phyloP scores from a whole-genome alignment of 179 eudicot species.

The Dionaea muscipula region DNA sequence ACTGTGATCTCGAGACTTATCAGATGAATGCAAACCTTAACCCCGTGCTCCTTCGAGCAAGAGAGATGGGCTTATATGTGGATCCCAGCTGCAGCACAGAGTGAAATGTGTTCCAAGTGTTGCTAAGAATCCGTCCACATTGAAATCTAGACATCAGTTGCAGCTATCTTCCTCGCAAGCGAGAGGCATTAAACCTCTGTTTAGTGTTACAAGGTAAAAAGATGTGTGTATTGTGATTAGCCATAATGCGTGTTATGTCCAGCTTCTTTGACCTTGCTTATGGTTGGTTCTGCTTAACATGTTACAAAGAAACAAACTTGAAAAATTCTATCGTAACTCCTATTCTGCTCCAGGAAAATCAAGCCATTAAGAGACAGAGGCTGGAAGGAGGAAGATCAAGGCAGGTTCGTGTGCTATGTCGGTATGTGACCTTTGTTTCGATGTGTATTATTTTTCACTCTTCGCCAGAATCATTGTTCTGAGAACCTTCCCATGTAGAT shows the following conservation, averaged over 20 bases:
- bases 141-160: conserved; percentile 36
- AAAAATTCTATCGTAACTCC: conserved; percentile 44
- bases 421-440: neutral
- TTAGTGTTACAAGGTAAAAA: conserved; percentile 39
- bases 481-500: conserved; percentile 31
- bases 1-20: neutral
- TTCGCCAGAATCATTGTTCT: too few relatives aligned
- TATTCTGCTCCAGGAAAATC: conserved; percentile 74
- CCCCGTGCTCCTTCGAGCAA: conserved; percentile 18
- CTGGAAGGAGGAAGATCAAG: conserved; percentile 68
- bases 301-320: conserved; percentile 26
- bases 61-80: conserved; percentile 17
- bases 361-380: conserved; percentile 81
- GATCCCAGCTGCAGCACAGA: conserved; percentile 35
- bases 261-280: neutral
- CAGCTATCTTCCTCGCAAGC: conserved; percentile 29
- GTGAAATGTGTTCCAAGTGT: conserved; percentile 53
- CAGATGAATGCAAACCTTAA: conserved; percentile 59
- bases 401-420: conserved; percentile 38
- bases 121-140: conserved; percentile 50
- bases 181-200: conserved; percentile 37
- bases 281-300: neutral
- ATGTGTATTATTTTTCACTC: neutral
- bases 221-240: neutral
- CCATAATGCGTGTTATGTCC: neutral